phyloP scores from a whole-genome alignment of 2,329 filamentous ascomycete species.

The Amphichorda felina region DNA sequence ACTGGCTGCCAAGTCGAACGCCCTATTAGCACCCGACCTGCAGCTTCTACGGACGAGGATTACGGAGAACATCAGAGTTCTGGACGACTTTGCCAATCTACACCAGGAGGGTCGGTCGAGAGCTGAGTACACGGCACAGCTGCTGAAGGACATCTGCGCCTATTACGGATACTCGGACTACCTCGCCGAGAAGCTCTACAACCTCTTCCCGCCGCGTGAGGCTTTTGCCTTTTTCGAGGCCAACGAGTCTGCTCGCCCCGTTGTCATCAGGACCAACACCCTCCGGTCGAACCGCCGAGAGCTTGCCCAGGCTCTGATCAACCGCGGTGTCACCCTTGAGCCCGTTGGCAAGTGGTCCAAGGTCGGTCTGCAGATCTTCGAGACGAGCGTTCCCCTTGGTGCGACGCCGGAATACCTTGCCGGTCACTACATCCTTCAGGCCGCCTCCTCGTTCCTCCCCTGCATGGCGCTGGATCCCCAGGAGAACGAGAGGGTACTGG shows the following conservation, averaged over 20 bases:
- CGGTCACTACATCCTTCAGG: slow-evolving; percentile 95
- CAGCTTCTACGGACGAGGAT: slow-evolving; percentile 81
- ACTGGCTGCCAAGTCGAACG: slow-evolving; percentile 43
- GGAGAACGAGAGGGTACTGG: slow-evolving; percentile 81
- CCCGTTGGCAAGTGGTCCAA: slow-evolving; percentile 98
- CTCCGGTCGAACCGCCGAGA: slow-evolving; percentile 66
- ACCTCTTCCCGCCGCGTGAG: slow-evolving; percentile 83
- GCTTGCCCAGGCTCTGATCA: slow-evolving; percentile 86
- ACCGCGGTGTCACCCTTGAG: slow-evolving; percentile 89
- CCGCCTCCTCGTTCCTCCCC: slow-evolving; percentile 89
- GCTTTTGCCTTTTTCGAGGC: slow-evolving; percentile 98
- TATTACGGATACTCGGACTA: slow-evolving; percentile 96
- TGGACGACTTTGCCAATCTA: slow-evolving; percentile 79
- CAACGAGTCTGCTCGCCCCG: slow-evolving; percentile 86
- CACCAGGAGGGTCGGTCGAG: slow-evolving; percentile 71
- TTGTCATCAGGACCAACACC: slow-evolving; percentile 96
- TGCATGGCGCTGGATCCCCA: slow-evolving; percentile 96
- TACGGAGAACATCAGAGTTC: slow-evolving; percentile 82
- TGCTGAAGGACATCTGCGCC: slow-evolving; percentile 83
- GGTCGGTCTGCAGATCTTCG: slow-evolving; percentile 92
- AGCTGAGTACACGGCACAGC: slow-evolving; percentile 75
- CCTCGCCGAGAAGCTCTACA: slow-evolving; percentile 91
- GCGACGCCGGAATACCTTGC: slow-evolving; percentile 96
- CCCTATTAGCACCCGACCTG: slow-evolving; percentile 73
- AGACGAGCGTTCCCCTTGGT: slow-evolving; percentile 73